Base-by-base conservation (phyloP, 495 filamentous ascomycete species). In the Talaromyces thailandensis region DNA sequence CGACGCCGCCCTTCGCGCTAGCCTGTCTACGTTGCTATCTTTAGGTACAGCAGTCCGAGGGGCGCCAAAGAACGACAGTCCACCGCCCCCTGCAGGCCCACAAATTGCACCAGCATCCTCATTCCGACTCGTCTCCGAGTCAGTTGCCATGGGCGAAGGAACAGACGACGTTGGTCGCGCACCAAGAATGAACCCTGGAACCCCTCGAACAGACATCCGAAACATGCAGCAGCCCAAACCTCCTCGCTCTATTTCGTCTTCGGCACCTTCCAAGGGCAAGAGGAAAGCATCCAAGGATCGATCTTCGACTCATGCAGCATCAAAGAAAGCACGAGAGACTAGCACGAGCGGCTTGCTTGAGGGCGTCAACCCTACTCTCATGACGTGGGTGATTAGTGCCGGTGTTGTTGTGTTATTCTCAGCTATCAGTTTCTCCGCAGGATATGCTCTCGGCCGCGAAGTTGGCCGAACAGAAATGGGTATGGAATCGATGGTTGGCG, bases 361-460 rank as follows among this genome's bases (percentile, higher is more conserved):
- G 0, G 63, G 69, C 4, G 66, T 65, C 56, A 76, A 69, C 60
- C 92, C 92, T 0, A 93, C 91, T 0, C 73, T 96, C 7, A 80
- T 97, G 70, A 96, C 93, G 0, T 96, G 95, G 90, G 88, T 95
- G 3, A 83, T 97, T 40, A 90, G 87, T 45, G 94, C 94, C 0
- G 93, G 94, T 0, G 93, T 96, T 4, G 90, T 98, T 6, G 89
- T 98, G 9, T 76, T 98, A 2, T 87, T 98, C 45, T 90, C 88
- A 2, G 94, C 93, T 2, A 86, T 97, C 56, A 93, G 92, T 62
- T 98, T 98, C 68, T 89, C 91, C 0, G 94, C 94, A 0, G 94
- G 94, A 0, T 98, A 96, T 68, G 90, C 90, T 11, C 84, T 96
- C 18, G 94, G 94, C 11, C 81, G 84, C 25, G 92, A 96, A 68